Evolutionary conservation across 2,329 filamentous ascomycete genomes (phyloP), one percentile per base, ranked within the genome.

Genomic region (Podosphaera xanthii): DNA sequence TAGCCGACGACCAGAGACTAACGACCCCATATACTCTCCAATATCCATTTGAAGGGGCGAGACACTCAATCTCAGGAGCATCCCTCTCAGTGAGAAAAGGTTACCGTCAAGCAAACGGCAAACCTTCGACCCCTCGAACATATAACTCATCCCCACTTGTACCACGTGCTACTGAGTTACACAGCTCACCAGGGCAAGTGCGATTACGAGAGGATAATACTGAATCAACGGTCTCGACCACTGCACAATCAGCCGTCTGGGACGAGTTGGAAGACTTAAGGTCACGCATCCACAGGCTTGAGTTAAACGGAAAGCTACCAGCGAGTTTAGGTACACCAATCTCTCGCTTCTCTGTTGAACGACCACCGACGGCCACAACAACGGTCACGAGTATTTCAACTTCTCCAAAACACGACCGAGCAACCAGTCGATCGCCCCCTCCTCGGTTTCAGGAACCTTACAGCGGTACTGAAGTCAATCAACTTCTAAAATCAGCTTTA

Each of bases 251-350:
- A 1, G 96, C 89, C 0, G 87, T 98, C 2, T 98, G 92, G 92
- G 92, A 97, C 69, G 92, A 98, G 71, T 73, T 98, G 35, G 92
- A 97, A 65, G 92, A 97, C 63, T 74, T 98, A 54, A 97, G 97
- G 70, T 92, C 87, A 48, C 82, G 92, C 36, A 95, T 98, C 65
- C 83, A 87, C 65, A 86, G 88, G 61, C 78, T 98, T 8, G 92
- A 97, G 70, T 72, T 94, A 64, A 94, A 87, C 2, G 90, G 90
- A 60, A 95, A 94, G 71, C 74, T 92, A 40, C 89, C 90, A 0
- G 74, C 87, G 0, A 89, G 86, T 1, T 91, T 89, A 2, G 86
- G 83, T 42, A 87, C 87, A 2, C 86, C 87, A 1, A 84, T 90
- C 68, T 84, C 84, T 4, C 63, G 66, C 34, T 67, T 64, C 4